Evolutionary conservation across 345 rosid species (phyloP).

Genomic region (Syzygium aqueum): DNA sequence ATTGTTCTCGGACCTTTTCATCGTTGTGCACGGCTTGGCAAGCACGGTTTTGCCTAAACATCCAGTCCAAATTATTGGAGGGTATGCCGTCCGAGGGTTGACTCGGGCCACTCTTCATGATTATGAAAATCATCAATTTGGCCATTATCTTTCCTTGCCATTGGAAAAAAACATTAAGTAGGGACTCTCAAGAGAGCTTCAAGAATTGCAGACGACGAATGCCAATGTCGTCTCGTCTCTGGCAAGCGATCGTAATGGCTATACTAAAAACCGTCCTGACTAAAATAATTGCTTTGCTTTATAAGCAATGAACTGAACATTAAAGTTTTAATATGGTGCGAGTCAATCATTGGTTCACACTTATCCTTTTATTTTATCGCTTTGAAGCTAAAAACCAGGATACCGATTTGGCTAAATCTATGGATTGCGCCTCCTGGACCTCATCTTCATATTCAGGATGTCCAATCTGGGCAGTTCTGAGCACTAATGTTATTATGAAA

Average conservation of each 20-base stretch:
- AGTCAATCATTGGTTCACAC: not conserved
- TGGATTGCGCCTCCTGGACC: not conserved
- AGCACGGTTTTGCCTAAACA: not conserved
- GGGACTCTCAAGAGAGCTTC: not conserved
- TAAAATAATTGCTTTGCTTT: not conserved
- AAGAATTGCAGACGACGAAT: not conserved
- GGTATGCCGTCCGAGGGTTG: not conserved
- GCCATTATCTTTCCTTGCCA: not conserved
- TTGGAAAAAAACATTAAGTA: not conserved
- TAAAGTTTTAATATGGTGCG: not conserved
- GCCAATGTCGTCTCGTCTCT: not conserved
- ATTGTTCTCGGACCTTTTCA: not conserved
- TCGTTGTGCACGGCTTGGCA: not conserved
- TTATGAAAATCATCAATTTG: not conserved
- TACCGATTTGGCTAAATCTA: not conserved
- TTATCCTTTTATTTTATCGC: not conserved
- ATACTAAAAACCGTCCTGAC: accelerated
- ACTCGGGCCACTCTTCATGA: not conserved
- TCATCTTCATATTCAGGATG: not conserved
- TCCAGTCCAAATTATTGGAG: not conserved
- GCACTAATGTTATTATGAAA: not conserved
- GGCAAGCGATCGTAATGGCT: not conserved
- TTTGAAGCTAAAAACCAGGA: not conserved
- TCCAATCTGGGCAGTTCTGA: not conserved
- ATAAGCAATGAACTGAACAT: not conserved